Evolutionary conservation across 352 stramenopile genomes (phyloP).

Genomic region (Globisporangium cederbergense): DNA sequence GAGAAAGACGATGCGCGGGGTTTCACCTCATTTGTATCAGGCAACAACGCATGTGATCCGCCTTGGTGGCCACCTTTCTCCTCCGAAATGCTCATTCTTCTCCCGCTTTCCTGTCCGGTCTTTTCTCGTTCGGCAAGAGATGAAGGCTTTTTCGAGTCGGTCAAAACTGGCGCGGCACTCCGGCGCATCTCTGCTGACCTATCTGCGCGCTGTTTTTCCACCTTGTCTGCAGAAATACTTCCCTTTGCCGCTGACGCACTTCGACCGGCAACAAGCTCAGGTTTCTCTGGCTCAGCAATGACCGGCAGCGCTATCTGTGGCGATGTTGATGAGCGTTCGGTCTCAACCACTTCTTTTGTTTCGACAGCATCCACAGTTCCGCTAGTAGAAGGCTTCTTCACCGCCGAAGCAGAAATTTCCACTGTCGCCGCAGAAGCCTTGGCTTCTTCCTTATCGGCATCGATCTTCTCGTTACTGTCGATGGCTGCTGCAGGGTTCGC

Average conservation of each 20-base stretch:
- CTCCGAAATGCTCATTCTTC: slow-evolving; percentile 14
- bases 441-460: not conserved
- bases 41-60: slow-evolving; percentile 11
- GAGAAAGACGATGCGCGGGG: slow-evolving; percentile 41
- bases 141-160: not conserved
- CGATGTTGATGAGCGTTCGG: not conserved
- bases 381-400: not conserved
- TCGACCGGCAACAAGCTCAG: not conserved
- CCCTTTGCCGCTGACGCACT: not conserved
- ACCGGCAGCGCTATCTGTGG: not conserved
- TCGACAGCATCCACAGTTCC: not conserved
- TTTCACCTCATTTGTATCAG: slow-evolving; percentile 23
- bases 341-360: not conserved
- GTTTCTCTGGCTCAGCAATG: not conserved
- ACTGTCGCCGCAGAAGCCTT: not conserved
- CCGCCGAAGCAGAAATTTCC: too few species aligned
- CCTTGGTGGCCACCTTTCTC: slow-evolving; percentile 28
- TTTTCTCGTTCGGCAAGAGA: not conserved
- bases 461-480: not conserved
- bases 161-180: not conserved
- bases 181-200: not conserved
- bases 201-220: not conserved
- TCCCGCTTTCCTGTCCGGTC: not conserved
- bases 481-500: not conserved
- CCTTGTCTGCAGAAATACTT: not conserved